These are phyloP conservation scores for Phialophora expanda DNA, from an alignment of 2,329 filamentous ascomycete species.

Conservation along the genomic window DNA sequence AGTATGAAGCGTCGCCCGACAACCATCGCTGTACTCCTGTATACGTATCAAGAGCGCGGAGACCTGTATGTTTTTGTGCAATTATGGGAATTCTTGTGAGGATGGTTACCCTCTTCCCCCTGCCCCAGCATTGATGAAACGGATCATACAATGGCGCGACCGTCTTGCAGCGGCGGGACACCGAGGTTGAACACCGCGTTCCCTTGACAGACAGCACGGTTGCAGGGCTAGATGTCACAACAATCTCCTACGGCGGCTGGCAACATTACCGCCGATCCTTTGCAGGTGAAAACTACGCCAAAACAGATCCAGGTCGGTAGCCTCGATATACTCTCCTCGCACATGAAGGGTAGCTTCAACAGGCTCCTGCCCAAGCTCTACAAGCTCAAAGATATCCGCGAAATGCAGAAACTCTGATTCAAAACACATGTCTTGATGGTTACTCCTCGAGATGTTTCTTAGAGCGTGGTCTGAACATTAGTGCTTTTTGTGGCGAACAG, in stretches of 20 bases:
- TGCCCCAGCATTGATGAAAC: neutral
- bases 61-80: neutral
- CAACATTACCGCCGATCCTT: neutral
- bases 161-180: neutral
- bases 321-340: neutral
- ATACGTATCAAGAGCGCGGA: neutral
- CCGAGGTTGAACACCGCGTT: neutral
- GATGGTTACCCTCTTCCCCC: neutral
- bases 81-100: neutral
- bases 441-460: neutral
- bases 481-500: neutral
- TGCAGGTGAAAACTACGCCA: neutral
- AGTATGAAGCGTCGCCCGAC: neutral
- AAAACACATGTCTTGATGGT: neutral
- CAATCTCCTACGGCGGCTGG: too few species aligned
- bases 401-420: neutral
- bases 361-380: neutral
- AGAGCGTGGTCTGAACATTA: neutral
- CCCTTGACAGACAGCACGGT: neutral
- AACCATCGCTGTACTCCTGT: too few species aligned
- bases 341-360: neutral
- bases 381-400: neutral
- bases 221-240: neutral
- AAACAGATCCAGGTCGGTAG: neutral
- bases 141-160: neutral